A percentile compares a stretch with the other conserved stretches of the same genome.
These are phyloP conservation scores for Fusarium sterilihyphosum DNA, from an alignment of 2,329 filamentous ascomycete species.

Conservation along the genomic window DNA sequence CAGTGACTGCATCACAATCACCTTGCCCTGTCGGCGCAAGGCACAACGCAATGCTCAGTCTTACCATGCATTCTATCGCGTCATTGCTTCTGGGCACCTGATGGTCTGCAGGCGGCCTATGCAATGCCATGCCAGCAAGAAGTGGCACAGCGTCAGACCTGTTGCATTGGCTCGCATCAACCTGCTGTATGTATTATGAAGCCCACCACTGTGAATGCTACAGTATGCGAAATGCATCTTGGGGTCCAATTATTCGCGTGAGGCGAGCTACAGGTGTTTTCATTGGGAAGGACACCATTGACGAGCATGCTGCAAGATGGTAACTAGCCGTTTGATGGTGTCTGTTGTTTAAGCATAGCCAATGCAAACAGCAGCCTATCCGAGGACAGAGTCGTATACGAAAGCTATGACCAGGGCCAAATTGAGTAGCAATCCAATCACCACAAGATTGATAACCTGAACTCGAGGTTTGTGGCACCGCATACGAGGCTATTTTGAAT, in stretches of 20 bases:
- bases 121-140: slow-evolving; percentile 40
- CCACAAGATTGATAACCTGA: background rate
- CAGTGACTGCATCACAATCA: slow-evolving; percentile 25
- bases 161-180: slow-evolving; percentile 37
- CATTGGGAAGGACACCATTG: background rate
- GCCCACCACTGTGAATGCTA: slow-evolving; percentile 16
- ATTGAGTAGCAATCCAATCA: slow-evolving; percentile 4
- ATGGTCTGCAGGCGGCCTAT: slow-evolving; percentile 41
- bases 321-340: background rate
- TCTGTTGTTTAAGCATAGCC: slow-evolving; percentile 7
- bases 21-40: slow-evolving; percentile 26
- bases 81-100: slow-evolving; percentile 42
- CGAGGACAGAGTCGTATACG: slow-evolving; percentile 8
- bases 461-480: background rate
- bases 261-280: slow-evolving; percentile 15
- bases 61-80: slow-evolving; percentile 42
- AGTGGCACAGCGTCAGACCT: slow-evolving; percentile 38
- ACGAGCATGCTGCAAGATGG: background rate
- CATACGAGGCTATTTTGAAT: slow-evolving; percentile 12
- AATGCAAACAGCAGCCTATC: slow-evolving; percentile 6
- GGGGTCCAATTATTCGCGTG: slow-evolving; percentile 18
- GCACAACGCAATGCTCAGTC: slow-evolving; percentile 40
- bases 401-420: slow-evolving; percentile 4
- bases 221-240: slow-evolving; percentile 8
- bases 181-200: slow-evolving; percentile 6